Percentiles rank a stretch among this genome's conserved stretches.
Conservation (phyloP, 2,329 filamentous ascomycete genomes). For the Xylariales sp. region DNA sequence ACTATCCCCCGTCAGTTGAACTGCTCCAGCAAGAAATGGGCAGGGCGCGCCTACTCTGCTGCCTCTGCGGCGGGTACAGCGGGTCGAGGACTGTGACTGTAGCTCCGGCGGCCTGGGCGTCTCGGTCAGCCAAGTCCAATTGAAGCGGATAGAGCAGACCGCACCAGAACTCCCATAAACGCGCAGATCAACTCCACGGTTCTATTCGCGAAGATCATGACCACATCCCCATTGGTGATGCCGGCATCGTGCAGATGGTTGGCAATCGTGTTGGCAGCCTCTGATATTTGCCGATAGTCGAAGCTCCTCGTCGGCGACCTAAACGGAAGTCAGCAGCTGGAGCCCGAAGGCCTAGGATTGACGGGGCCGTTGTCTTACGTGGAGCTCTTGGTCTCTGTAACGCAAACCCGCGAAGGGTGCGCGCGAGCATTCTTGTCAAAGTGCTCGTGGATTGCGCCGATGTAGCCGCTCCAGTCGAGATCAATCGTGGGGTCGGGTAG, state of each 20-base stretch:
- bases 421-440: constrained; percentile 73
- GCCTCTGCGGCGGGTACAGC: constrained; percentile 81
- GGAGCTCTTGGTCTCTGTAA: constrained; percentile 52
- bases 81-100: constrained; percentile 80
- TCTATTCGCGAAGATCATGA: constrained; percentile 91
- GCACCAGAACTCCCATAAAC: constrained; percentile 74
- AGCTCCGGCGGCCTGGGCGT: constrained; percentile 65
- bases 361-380: constrained; percentile 52
- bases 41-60: constrained; percentile 61
- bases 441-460: constrained; percentile 76
- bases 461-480: constrained; percentile 74
- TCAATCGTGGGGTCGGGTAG: constrained; percentile 74
- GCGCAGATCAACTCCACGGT: constrained; percentile 75
- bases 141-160: too few species aligned
- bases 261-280: constrained; percentile 83
- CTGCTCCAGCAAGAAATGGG: too few species aligned
- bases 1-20: constrained; percentile 50
- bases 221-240: constrained; percentile 82
- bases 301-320: constrained; percentile 57
- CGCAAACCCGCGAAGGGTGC: constrained; percentile 70
- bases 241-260: constrained; percentile 82
- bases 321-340: too few species aligned
- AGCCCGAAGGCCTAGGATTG: constrained; percentile 28
- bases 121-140: too few species aligned
- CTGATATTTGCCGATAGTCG: constrained; percentile 87